Conservation (phyloP, 176 grass and related monocot species). For the Leersia perrieri region DNA sequence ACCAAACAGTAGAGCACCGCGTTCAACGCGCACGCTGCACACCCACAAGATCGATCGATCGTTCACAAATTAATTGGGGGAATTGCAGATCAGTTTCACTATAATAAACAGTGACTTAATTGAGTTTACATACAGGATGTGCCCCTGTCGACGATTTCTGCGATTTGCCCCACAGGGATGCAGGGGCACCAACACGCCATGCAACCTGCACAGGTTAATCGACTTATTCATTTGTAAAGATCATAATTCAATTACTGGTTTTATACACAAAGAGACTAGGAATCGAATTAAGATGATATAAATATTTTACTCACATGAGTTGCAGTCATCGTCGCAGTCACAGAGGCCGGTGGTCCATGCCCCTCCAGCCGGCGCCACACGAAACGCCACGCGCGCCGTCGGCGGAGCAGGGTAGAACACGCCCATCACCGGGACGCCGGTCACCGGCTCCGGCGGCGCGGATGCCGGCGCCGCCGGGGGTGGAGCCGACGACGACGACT, state of each 20-base stretch:
- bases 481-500: not conserved
- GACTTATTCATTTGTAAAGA: no score
- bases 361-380: not conserved
- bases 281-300: no score
- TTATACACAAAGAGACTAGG: no score
- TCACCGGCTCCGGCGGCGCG: not conserved
- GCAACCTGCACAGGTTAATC: no score
- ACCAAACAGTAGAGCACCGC: not conserved
- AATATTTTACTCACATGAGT: slow-evolving; percentile 17
- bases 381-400: not conserved
- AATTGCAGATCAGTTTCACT: no score
- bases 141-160: slow-evolving; percentile 16
- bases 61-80: no score
- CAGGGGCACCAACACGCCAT: no score
- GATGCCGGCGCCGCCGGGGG: not conserved
- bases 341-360: slow-evolving; percentile 31
- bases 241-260: no score
- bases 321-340: slow-evolving; percentile 29
- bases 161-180: slow-evolving; percentile 3
- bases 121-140: not conserved
- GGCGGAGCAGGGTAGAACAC: not conserved
- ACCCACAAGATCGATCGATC: not conserved
- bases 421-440: not conserved
- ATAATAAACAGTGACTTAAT: no score
- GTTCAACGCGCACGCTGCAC: not conserved